Evolutionary conservation across 352 stramenopile genomes (phyloP), one percentile per base, ranked within the genome.

Genomic region (Albugo laibachii): DNA sequence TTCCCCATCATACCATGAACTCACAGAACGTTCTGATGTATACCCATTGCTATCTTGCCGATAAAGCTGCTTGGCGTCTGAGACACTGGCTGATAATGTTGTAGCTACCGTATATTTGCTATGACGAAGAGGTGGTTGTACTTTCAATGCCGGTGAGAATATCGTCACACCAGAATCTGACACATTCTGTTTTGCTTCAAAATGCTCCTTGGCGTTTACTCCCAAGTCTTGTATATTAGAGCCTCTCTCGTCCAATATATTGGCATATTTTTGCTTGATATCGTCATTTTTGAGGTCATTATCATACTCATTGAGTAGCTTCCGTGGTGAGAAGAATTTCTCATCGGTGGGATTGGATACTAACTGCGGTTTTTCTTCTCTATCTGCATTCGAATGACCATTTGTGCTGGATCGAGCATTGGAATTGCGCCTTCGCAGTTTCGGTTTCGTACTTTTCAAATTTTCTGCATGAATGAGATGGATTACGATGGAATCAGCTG

Each of bases 91-190:
- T 31, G 24, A 31, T 31, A 8, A 31, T 8, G 24, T 10, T 10
- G 24, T 31, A 31, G 24, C 3, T 3, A 31, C 8, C 8, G 24
- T 10, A 31, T 31, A 10, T 31, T 8, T 31, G 24, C 24, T 31
- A 10, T 31, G 24, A 10, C 24, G 24, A 31, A 10, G 34, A 6
- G 31, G 43, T 13, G 11, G 36, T 20, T 20, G 19, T 44, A 35
- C 20, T 39, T 85, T 86, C 11, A 87, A 56, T 34, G 60, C 57
- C 1, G 77, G 77, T 1, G 77, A 91, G 47, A 91, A 91, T 54
- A 91, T 62, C 35, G 38, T 43, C 18, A 8, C 36, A 16, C 36
- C 34, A 15, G 31, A 24, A 44, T 19, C 36, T 8, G 24, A 31
- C 8, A 31, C 24, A 31, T 31, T 31, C 8, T 31, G 24, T 31